phyloP scores from a whole-genome alignment of 2,329 filamentous ascomycete species.

The Cladophialophora immunda region DNA sequence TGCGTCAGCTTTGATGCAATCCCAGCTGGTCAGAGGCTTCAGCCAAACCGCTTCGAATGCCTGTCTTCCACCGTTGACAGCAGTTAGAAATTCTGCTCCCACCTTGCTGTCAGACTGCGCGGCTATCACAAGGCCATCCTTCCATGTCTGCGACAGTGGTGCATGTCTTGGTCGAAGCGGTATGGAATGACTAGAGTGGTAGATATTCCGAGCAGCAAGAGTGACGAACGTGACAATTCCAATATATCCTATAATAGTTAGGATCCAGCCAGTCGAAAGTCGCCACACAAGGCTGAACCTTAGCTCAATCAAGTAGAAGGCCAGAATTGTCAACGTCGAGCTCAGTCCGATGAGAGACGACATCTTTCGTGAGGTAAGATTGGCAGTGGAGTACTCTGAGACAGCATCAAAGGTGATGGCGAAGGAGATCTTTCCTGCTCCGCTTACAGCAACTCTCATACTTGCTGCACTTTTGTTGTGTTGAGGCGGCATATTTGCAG shows the following conservation, averaged over 20 bases:
- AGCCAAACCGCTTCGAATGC: slow-evolving; percentile 12
- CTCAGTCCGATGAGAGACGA: slow-evolving; percentile 4
- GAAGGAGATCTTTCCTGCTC: slow-evolving; percentile 3
- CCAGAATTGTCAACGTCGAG: no score
- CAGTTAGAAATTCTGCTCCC: slow-evolving; percentile 1
- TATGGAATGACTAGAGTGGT: slow-evolving; percentile 4
- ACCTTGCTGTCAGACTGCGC: slow-evolving; percentile 6
- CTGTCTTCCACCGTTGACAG: slow-evolving; percentile 5
- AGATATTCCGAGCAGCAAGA: slow-evolving; percentile 12
- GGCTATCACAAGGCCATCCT: slow-evolving; percentile 11
- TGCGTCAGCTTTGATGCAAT: slow-evolving; percentile 9
- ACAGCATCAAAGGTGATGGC: slow-evolving; percentile 12
- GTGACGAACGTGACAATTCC: no score
- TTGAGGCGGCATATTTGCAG: no score
- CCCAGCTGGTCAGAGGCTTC: slow-evolving; percentile 2
- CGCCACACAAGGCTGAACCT: no score
- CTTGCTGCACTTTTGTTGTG: no score
- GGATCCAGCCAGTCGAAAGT: no score
- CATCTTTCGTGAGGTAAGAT: slow-evolving; percentile 7
- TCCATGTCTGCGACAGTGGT: slow-evolving; percentile 7
- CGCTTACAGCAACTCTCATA: background rate
- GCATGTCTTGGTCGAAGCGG: slow-evolving; percentile 8
- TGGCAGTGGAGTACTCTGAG: slow-evolving; percentile 9
- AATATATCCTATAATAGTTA: no score
- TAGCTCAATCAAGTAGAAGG: no score